phyloP scores from a whole-genome alignment of 129 eudicot genomes.

The Dittrichia graveolens region DNA sequence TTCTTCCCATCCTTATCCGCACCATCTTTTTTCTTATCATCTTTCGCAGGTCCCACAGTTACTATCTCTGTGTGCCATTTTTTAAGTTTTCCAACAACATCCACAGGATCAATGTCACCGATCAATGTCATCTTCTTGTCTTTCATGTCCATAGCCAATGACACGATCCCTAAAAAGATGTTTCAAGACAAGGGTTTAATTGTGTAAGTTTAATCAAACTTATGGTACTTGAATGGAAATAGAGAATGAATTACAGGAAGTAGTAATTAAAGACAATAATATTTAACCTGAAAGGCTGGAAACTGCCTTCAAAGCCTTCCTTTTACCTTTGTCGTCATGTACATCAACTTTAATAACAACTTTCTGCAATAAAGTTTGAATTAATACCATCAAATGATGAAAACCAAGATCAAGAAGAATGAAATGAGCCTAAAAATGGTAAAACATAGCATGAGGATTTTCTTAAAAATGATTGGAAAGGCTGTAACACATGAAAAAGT shows the following conservation, averaged over 20 bases:
- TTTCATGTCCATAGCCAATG: slow-evolving; percentile 36
- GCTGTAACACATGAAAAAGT: neutral
- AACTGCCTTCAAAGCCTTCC: slow-evolving; percentile 38
- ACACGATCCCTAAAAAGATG: slow-evolving; percentile 34
- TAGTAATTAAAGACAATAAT: too few species aligned
- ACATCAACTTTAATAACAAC: slow-evolving; percentile 33
- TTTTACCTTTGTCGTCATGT: slow-evolving; percentile 30
- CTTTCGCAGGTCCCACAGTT: slow-evolving; percentile 44
- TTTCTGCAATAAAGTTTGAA: slow-evolving; percentile 26
- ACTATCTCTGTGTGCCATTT: slow-evolving; percentile 22
- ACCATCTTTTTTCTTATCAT: slow-evolving; percentile 16
- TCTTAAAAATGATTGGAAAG: neutral
- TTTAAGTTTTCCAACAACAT: slow-evolving; percentile 25
- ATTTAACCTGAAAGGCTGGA: slow-evolving; percentile 29
- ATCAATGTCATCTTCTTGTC: slow-evolving; percentile 35
- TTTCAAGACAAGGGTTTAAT: neutral
- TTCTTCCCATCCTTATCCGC: slow-evolving; percentile 1
- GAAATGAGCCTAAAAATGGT: neutral
- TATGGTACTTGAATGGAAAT: neutral
- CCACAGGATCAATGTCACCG: slow-evolving; percentile 44
- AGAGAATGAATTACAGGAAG: neutral
- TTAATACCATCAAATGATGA: neutral
- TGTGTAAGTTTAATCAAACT: neutral
- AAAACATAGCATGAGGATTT: neutral
- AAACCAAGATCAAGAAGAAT: neutral